Conservation (phyloP, 331 rosid species). For the Spiraea crenata region DNA sequence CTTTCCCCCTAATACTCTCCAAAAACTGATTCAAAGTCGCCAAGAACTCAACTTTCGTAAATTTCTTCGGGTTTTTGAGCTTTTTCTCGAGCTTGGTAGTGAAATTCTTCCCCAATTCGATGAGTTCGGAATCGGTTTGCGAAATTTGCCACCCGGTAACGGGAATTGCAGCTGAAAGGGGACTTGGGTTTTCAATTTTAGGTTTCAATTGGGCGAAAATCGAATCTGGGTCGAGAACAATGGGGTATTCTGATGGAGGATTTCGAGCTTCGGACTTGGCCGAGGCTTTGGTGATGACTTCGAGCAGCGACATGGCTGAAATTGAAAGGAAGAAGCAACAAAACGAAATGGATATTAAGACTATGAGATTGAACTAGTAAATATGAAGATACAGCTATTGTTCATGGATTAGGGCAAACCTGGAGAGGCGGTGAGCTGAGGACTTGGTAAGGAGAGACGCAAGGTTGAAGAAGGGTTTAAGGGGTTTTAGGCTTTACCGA, state of each 20-base stretch:
- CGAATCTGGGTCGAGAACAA: constrained; percentile 62
- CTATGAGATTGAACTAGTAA: constrained; percentile 1
- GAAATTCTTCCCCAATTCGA: constrained; percentile 47
- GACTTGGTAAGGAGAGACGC: neutral
- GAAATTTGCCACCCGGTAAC: constrained; percentile 66
- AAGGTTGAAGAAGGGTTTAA: constrained; percentile 4
- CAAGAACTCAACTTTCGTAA: constrained; percentile 43
- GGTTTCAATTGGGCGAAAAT: constrained; percentile 46
- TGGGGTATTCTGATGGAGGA: constrained; percentile 47
- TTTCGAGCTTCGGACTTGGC: constrained; percentile 30
- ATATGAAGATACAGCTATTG: neutral
- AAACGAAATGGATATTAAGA: neutral
- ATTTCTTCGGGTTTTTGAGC: constrained; percentile 30
- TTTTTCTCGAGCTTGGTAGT: constrained; percentile 38
- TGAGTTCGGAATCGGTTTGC: constrained; percentile 37
- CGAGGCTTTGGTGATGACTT: constrained; percentile 57
- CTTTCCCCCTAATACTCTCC: constrained; percentile 40
- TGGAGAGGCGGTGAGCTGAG: neutral
- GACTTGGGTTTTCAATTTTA: constrained; percentile 34
- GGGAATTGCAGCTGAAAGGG: constrained; percentile 43
- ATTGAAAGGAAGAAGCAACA: constrained; percentile 1
- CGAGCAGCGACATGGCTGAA: constrained; percentile 61
- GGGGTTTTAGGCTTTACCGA: neutral
- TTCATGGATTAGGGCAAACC: neutral
- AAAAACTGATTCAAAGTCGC: constrained; percentile 49